phyloP scores from a whole-genome alignment of 1,139 yeast species.

The Yarrowia galli region DNA sequence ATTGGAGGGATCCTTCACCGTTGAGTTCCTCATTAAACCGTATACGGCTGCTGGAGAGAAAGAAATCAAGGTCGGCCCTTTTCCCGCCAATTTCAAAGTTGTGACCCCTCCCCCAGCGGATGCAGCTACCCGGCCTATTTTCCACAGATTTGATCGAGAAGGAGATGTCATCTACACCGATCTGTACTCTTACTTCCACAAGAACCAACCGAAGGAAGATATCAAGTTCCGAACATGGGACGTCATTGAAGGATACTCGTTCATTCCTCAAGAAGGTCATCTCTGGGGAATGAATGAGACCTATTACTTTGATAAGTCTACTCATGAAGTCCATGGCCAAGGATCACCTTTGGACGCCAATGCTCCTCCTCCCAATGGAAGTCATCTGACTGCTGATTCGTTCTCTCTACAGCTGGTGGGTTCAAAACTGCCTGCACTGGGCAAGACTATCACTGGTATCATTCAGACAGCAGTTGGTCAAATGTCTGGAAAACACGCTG shows the following conservation, averaged over 20 bases:
- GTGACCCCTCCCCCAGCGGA: background rate
- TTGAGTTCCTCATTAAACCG: background rate
- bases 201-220: background rate
- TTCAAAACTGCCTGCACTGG: background rate
- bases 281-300: background rate
- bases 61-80: background rate
- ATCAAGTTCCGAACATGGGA: background rate
- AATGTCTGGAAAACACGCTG: background rate
- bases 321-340: background rate
- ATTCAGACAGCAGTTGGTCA: background rate
- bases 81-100: background rate
- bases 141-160: background rate
- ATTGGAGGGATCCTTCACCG: background rate
- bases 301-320: background rate
- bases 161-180: background rate
- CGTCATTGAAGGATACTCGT: background rate
- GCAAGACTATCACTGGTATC: background rate
- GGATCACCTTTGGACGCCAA: background rate
- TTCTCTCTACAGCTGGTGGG: background rate
- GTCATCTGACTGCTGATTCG: background rate
- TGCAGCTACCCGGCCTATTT: background rate
- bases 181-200: background rate
- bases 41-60: background rate
- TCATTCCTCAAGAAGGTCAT: background rate
- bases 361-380: background rate